These are phyloP conservation scores for Cladosporium velox DNA, from an alignment of 2,329 filamentous ascomycete genomes.

Conservation along the genomic window DNA sequence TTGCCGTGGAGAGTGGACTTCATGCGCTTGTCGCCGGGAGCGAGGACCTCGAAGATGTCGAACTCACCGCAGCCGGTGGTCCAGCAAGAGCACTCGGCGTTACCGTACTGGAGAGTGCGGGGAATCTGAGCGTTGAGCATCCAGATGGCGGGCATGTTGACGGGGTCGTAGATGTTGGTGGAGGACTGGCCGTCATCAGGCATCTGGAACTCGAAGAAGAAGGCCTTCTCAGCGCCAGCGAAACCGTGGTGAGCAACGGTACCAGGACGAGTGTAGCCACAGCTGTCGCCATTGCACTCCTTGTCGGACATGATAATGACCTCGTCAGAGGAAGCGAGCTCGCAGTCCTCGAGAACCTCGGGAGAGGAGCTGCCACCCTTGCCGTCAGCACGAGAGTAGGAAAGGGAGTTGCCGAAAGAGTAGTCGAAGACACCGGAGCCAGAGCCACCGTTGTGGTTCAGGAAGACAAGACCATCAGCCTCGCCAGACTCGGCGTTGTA, in stretches of 20 bases:
- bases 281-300: slow-evolving; percentile 50
- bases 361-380: slow-evolving; percentile 49
- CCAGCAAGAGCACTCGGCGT: slow-evolving; percentile 70
- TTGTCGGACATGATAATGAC: slow-evolving; percentile 55
- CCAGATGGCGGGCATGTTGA: slow-evolving; percentile 75
- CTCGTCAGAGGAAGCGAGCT: slow-evolving; percentile 54
- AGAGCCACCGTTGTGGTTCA: slow-evolving; percentile 59
- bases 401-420: slow-evolving; percentile 59
- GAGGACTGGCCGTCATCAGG: slow-evolving; percentile 58
- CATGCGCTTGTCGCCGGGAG: slow-evolving; percentile 63
- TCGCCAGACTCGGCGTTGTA: slow-evolving; percentile 41
- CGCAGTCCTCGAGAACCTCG: slow-evolving; percentile 52
- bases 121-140: slow-evolving; percentile 73
- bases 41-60: slow-evolving; percentile 73
- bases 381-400: slow-evolving; percentile 55
- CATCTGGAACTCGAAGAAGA: slow-evolving; percentile 75
- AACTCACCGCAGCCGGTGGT: slow-evolving; percentile 69
- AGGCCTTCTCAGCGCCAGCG: slow-evolving; percentile 67
- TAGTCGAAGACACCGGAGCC: slow-evolving; percentile 58
- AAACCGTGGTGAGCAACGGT: slow-evolving; percentile 65
- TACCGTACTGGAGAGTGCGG: slow-evolving; percentile 67
- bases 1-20: slow-evolving; percentile 71
- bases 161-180: slow-evolving; percentile 38
- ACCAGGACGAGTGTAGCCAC: slow-evolving; percentile 39
- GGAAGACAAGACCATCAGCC: slow-evolving; percentile 58